These are phyloP conservation scores for Thalassiosira exigua DNA, from an alignment of 352 stramenopile species.

Conservation along the genomic window DNA sequence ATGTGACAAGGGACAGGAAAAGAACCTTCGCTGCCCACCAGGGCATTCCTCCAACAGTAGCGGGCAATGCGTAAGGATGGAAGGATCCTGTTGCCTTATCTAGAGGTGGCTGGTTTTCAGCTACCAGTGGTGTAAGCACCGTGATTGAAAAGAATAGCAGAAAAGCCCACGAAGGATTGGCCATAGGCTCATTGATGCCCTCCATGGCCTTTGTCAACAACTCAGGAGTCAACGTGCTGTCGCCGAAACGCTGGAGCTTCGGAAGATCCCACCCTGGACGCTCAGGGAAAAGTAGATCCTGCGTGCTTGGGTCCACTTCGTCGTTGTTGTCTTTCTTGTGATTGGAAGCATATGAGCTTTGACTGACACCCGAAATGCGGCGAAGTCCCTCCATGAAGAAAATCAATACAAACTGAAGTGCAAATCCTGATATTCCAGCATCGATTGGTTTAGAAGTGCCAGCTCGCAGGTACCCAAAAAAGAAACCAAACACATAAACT, in stretches of 20 bases:
- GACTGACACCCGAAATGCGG: no score
- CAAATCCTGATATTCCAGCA: slow-evolving; percentile 24
- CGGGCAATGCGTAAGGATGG: no score
- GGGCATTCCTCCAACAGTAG: no score
- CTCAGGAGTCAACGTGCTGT: slow-evolving; percentile 17
- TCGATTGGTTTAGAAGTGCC: slow-evolving; percentile 45
- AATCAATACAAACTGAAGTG: slow-evolving; percentile 14
- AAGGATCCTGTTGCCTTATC: no score
- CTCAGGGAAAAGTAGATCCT: background rate
- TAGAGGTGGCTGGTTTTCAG: slow-evolving; percentile 17
- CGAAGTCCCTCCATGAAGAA: slow-evolving; percentile 14
- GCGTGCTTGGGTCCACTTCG: no score
- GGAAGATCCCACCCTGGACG: slow-evolving; percentile 30
- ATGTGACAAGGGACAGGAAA: slow-evolving; percentile 18
- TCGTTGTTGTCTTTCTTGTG: no score
- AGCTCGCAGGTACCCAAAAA: no score
- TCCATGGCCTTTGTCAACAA: slow-evolving; percentile 33
- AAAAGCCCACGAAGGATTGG: slow-evolving; percentile 25
- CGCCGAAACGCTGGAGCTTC: slow-evolving; percentile 8
- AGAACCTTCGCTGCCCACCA: slow-evolving; percentile 40
- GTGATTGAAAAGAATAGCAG: slow-evolving; percentile 33
- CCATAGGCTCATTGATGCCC: slow-evolving; percentile 41
- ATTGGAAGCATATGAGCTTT: no score
- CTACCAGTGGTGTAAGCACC: slow-evolving; percentile 19
- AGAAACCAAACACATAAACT: no score